Base-by-base conservation (phyloP, 768 basidiomycete genomes). In the Naganishia antarctica region DNA sequence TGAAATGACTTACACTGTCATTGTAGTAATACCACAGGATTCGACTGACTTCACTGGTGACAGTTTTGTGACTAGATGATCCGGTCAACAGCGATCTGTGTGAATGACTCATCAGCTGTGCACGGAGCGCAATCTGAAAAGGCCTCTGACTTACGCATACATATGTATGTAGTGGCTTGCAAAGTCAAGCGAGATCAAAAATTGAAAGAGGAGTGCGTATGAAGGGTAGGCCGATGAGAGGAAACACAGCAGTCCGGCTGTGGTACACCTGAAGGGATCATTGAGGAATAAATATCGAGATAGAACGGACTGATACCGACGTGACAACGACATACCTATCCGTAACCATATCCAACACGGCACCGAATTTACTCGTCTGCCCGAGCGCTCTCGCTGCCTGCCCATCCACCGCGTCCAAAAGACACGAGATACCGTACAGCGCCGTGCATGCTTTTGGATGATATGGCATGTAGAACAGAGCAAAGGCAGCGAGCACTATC, bases 81-180 rank as follows among this genome's bases (percentile, higher is more conserved):
- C 96, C 96, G 23, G 93, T 96, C 21, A 89, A 84, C n/a, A 99
- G 84, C 32, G 94, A 94, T 73, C 94, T 99, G 70, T 2, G 13
- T 1, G 18, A n/a, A 16, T 6, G 28, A 2, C n/a, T 23, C n/a
- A 21, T 57, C 18, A 11, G 31, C 32, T 23, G 4, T n/a, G n/a
- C 51, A 61, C n/a, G 44, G 29, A 2, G 4, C 40, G 21, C 25
- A 51, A 65, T 3, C 34, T 12, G 37, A 23, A 37, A 8, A 6
- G 11, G 21, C n/a, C 12, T 0, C 11, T 34, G 70, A 72, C 83
- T 59, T 71, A 93, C 94, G 94, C 96, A 78, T 97, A 96, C 96
- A 98, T 99, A 78, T 98, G 96, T 85, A 98, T 97, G 79, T 98
- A 98, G 79, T 98, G 96, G 70, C 91, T 94, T 71, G 89, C 87